Percentiles rank a stretch among this genome's conserved stretches.
Evolutionary conservation across 164 flowering plant genomes (phyloP).

Genomic region (Malania oleifera): DNA sequence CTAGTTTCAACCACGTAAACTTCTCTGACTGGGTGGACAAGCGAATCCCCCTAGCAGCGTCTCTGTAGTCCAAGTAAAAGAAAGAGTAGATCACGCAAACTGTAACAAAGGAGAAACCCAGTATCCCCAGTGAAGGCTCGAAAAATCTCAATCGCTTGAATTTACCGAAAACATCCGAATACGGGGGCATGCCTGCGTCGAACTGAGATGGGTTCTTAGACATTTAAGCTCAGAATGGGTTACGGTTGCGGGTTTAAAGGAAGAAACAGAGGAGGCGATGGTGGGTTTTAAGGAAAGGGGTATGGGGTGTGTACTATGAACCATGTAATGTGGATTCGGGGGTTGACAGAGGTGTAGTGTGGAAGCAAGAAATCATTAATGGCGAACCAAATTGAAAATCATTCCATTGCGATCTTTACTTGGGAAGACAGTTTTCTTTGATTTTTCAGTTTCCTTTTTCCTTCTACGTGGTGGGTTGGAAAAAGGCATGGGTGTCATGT

Average conservation of each 20-base stretch:
- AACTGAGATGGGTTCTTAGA: slow-evolving; percentile 21
- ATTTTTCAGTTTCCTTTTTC: background rate
- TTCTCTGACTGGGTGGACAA: slow-evolving; percentile 29
- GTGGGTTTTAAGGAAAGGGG: background rate
- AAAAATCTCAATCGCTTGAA: slow-evolving; percentile 46
- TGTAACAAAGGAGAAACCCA: slow-evolving; percentile 46
- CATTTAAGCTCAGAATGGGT: slow-evolving; percentile 16
- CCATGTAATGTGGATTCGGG: too few relatives aligned
- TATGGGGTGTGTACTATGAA: too few relatives aligned
- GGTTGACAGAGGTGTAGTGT: slow-evolving; percentile 7
- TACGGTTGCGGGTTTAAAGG: slow-evolving; percentile 3
- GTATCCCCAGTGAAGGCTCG: slow-evolving; percentile 49
- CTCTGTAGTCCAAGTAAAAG: slow-evolving; percentile 61
- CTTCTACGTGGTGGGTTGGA: background rate
- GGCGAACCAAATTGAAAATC: slow-evolving; percentile 3
- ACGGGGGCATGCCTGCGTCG: slow-evolving; percentile 20
- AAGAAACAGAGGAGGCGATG: background rate
- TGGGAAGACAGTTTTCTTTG: slow-evolving; percentile 25
- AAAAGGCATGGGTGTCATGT: slow-evolving; percentile 23
- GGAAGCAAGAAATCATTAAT: slow-evolving; percentile 24
- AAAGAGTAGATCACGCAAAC: slow-evolving; percentile 47
- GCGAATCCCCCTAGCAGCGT: slow-evolving; percentile 33
- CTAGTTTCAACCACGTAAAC: slow-evolving; percentile 33
- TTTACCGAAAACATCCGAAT: slow-evolving; percentile 36
- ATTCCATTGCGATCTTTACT: slow-evolving; percentile 20